phyloP scores from a whole-genome alignment of 345 rosid species.

The Arabis alpina region DNA sequence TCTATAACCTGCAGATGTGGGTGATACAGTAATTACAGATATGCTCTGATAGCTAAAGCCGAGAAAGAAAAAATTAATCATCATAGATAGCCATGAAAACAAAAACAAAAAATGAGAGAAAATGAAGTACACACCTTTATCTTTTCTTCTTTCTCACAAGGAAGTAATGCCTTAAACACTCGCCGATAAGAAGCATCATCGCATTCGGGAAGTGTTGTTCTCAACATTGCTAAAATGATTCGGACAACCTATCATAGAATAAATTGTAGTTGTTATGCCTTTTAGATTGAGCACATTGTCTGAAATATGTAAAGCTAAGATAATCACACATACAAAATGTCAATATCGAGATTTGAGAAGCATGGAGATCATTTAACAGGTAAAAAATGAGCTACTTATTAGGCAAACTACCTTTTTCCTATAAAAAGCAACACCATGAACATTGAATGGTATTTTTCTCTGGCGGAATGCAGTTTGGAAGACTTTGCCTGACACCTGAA shows the following conservation, averaged over 20 bases:
- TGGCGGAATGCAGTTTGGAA: constrained; percentile 82
- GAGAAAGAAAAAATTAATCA: not conserved
- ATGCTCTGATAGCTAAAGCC: constrained; percentile 20
- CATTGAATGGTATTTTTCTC: constrained; percentile 89
- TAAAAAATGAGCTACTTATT: constrained; percentile 14
- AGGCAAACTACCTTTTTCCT: constrained; percentile 76
- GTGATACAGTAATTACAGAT: constrained; percentile 8
- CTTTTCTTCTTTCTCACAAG: constrained; percentile 84
- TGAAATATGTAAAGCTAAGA: constrained; percentile 10
- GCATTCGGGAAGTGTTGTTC: constrained; percentile 70
- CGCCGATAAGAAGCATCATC: constrained; percentile 81
- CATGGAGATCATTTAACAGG: constrained; percentile 14
- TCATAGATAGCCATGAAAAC: constrained; percentile 20
- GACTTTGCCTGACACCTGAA: constrained; percentile 83
- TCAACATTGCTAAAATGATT: constrained; percentile 82
- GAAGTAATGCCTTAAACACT: constrained; percentile 89
- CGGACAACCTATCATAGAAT: constrained; percentile 60
- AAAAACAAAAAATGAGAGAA: not conserved
- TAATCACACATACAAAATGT: not conserved
- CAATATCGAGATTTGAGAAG: constrained; percentile 6
- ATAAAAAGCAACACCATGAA: constrained; percentile 93
- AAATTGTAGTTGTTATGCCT: constrained; percentile 11
- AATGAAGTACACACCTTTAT: constrained; percentile 55
- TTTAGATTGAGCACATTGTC: constrained; percentile 22
- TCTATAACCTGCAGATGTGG: constrained; percentile 57